Base-by-base conservation (phyloP, 495 filamentous ascomycete genomes). In the Viridothelium virens region DNA sequence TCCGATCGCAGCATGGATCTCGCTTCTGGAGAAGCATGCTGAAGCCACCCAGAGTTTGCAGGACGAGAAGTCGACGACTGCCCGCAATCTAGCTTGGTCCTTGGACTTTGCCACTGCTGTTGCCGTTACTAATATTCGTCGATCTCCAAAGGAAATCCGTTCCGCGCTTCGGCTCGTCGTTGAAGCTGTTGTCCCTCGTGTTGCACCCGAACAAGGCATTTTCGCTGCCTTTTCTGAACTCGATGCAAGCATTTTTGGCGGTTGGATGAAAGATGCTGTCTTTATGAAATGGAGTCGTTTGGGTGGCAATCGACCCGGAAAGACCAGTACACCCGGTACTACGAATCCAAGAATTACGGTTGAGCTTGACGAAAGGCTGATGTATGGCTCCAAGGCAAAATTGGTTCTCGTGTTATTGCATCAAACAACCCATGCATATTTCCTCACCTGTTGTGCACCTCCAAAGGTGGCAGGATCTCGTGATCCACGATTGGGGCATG, bases 391-490 rank as follows among this genome's bases (percentile, higher is more conserved):
- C 9, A 33, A 59, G 31, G n/a, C 53, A 3, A 18, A 59, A 36
- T 31, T 59, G 6, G 14, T 59, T 14, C 18, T 59, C 25, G 39
- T 48, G 5, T 37, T 69, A 37, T 63, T 73, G 10, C 71, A 73
- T 56, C 71, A 73, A 38, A 73, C 71, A 70, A 70, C 70, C 46
- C 71, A 73, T 59, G 71, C 71, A 4, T 73, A 62, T 41, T 73
- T 73, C 64, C 53, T 73, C 10, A 67, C 69, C 5, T 62, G 64
- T 37, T 73, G 71, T 48, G 67, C 53, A 59, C 31, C 53, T 9
- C 18, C 0, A 59, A 33, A 53, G 5, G 18, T 2, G 11, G 7
- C 53, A 59, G 53, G 53, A 3, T 36, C 31, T 36, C 53, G 53
- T 7, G 53, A 59, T 31, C 3, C 36, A 36, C 53, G 53, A 59